Percentiles rank a stretch among this genome's conserved stretches.
Conservation (phyloP, 2,329 filamentous ascomycete species). For the Stachybotrys echinatus region DNA sequence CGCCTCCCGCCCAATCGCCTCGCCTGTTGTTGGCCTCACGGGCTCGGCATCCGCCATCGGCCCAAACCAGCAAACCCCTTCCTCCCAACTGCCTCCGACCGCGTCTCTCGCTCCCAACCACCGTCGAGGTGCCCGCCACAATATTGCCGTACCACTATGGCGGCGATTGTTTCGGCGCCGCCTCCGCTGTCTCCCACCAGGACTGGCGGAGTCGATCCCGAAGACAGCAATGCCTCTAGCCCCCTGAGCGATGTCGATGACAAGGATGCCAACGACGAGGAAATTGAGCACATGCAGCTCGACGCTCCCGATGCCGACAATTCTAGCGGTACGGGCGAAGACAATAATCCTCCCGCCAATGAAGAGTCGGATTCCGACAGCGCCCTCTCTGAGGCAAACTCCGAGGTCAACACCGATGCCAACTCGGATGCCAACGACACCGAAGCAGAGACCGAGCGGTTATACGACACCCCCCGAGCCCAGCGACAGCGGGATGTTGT, state of each 20-base stretch:
- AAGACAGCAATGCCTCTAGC: slow-evolving; percentile 74
- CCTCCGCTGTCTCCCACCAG: slow-evolving; percentile 40
- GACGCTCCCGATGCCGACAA: slow-evolving; percentile 23
- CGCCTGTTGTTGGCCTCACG: neutral
- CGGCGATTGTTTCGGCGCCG: slow-evolving; percentile 45
- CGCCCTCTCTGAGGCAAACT: slow-evolving; percentile 51
- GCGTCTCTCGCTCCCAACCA: neutral
- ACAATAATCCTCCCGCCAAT: slow-evolving; percentile 17
- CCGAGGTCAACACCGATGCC: slow-evolving; percentile 42
- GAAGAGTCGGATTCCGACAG: slow-evolving; percentile 42
- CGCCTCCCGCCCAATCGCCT: neutral
- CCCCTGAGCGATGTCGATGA: slow-evolving; percentile 91
- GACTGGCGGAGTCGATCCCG: slow-evolving; percentile 37
- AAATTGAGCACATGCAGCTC: slow-evolving; percentile 53
- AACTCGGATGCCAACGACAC: slow-evolving; percentile 53
- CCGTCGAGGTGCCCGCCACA: neutral
- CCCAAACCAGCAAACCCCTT: too few species aligned
- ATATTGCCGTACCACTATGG: slow-evolving; percentile 33
- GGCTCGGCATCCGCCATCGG: neutral
- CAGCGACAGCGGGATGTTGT: slow-evolving; percentile 58
- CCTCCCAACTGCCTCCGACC: too few species aligned
- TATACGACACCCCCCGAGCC: slow-evolving; percentile 81
- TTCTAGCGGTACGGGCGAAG: slow-evolving; percentile 19
- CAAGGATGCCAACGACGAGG: slow-evolving; percentile 65
- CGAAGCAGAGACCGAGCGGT: slow-evolving; percentile 89